These are phyloP conservation scores for Primulina eburnea DNA, from an alignment of 257 asterid genomes.

Conservation along the genomic window DNA sequence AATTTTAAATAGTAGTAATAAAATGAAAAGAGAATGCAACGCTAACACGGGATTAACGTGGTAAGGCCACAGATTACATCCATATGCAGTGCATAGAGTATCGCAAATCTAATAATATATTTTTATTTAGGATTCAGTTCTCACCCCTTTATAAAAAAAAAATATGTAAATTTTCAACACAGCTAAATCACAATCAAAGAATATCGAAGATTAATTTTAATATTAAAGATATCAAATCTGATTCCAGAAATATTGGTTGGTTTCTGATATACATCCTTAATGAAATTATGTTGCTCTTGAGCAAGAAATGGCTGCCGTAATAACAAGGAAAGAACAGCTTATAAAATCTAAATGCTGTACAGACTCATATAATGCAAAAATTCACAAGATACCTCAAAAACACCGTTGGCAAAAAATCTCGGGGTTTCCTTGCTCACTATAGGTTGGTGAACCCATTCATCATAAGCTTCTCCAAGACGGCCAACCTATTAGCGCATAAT, in stretches of 20 bases:
- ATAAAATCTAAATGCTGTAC: background rate
- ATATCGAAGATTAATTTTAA: background rate
- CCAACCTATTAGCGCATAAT: constrained; percentile 47
- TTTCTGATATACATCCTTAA: background rate
- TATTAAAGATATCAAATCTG: background rate
- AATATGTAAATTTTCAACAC: too few relatives aligned
- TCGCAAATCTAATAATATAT: too few relatives aligned
- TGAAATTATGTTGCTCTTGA: background rate
- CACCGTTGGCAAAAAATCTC: constrained; percentile 42
- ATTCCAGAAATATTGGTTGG: background rate
- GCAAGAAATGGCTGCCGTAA: background rate
- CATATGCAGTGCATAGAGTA: background rate
- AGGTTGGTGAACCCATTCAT: constrained; percentile 79
- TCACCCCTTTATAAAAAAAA: too few relatives aligned
- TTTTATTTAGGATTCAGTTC: too few relatives aligned
- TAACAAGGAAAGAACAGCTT: background rate
- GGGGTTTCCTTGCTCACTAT: constrained; percentile 62
- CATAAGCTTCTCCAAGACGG: constrained; percentile 78
- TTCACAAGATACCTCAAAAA: constrained; percentile 47
- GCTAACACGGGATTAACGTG: background rate
- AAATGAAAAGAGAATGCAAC: background rate
- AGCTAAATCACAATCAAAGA: background rate
- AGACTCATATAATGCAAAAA: background rate
- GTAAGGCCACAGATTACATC: background rate
- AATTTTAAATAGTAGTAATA: too few relatives aligned